Conservation (phyloP, 495 filamentous ascomycete species). For the Xylaria palmicola region DNA sequence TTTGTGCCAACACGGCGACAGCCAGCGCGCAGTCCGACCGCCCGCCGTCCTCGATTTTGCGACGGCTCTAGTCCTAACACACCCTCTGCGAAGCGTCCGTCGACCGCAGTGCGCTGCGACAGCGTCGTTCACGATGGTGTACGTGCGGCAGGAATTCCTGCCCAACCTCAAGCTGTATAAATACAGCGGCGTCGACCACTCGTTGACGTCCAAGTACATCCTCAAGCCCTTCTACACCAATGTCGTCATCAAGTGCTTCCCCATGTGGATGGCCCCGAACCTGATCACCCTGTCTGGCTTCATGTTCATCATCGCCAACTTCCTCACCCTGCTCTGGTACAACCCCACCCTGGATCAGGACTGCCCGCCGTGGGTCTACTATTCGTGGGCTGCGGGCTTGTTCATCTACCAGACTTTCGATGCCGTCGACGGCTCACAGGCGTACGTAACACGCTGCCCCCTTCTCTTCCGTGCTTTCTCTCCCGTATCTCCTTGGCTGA, state of each 20-base stretch:
- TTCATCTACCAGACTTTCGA: slow-evolving; percentile 99
- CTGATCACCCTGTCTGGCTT: slow-evolving; percentile 89
- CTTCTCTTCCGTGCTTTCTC: background rate
- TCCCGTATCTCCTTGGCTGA: background rate
- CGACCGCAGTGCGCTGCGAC: background rate
- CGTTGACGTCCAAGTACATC: slow-evolving; percentile 81
- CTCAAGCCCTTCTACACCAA: slow-evolving; percentile 98
- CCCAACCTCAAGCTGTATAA: slow-evolving; percentile 87
- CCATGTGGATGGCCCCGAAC: slow-evolving; percentile 88
- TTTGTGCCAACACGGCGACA: no score
- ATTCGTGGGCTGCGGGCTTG: slow-evolving; percentile 81
- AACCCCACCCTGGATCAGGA: slow-evolving; percentile 91
- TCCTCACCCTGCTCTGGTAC: slow-evolving; percentile 93
- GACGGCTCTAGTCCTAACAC: background rate
- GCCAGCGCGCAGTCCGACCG: background rate
- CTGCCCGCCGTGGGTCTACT: slow-evolving; percentile 93
- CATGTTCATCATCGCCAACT: slow-evolving; percentile 85
- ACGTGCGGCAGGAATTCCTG: slow-evolving; percentile 88
- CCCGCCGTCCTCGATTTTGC: background rate
- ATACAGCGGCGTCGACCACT: slow-evolving; percentile 88
- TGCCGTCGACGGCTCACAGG: slow-evolving; percentile 92
- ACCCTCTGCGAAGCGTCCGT: background rate
- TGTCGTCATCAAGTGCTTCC: slow-evolving; percentile 89
- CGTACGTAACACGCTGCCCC: slow-evolving; percentile 51
- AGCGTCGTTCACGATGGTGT: slow-evolving; percentile 56